Base-by-base conservation (phyloP, 768 basidiomycete genomes). In the Porpolomopsis calyptriformis region DNA sequence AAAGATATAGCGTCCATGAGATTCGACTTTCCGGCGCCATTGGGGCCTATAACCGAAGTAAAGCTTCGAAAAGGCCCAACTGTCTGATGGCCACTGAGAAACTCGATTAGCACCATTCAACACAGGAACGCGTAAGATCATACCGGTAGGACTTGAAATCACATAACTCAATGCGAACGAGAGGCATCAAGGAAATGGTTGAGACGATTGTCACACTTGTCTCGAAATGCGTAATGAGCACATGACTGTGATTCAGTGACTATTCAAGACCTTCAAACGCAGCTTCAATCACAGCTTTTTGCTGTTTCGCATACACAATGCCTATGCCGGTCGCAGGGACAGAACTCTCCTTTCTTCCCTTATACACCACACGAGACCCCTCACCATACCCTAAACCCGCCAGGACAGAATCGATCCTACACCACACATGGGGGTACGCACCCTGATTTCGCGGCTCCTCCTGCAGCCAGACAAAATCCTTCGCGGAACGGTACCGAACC, bases 1-100 rank as follows among this genome's bases (percentile, higher is more conserved):
- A 99, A 98, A 3, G 96, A 98, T 53, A 99, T 97, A 43, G 96
- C 96, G 60, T 99, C 96, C 96, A 98, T 98, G 46, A 98, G 78
- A 62, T 99, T 99, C 8, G 91, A 94, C 61, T 99, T 98, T 49
- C 96, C 96, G 1, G 94, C 91, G 47, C 96, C 94, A 82, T 99
- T 98, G 27, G 96, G 94, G 18, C 96, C 96, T 55, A 99, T 97
- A 45, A 97, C 75, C 9, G 90, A 94, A 0, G 94, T 93, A 65
- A 99, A 99, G 57, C 82, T 80, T 67, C 77, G 80, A 69, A 93
- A 92, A 1, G 91, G 91, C 1, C 91, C 92, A 40, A 93, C 89
- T 23, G 77, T 76, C 61, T 91, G 86, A 60, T 85, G 82, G 31
- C 83, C 82, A 49, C 84, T 84, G 55, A 3, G 41, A 16, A 31